Conservation (phyloP, 352 stramenopile species). For the Phytophthora quininea region DNA sequence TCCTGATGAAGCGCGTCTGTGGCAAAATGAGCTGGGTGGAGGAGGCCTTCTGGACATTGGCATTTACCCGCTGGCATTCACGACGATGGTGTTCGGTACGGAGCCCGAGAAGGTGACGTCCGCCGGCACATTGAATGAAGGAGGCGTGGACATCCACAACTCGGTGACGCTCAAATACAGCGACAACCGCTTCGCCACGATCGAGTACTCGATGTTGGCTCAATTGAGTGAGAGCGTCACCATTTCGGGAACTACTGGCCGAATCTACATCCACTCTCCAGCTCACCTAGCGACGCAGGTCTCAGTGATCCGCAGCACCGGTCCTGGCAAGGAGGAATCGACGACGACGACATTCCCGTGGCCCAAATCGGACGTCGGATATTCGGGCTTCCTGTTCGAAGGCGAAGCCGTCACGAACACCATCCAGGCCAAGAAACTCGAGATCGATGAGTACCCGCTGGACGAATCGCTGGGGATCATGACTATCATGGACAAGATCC, state of each 20-base stretch:
- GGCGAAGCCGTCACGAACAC: slow-evolving; percentile 59
- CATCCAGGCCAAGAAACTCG: slow-evolving; percentile 52
- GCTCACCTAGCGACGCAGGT: slow-evolving; percentile 68
- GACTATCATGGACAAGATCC: slow-evolving; percentile 69
- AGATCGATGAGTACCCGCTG: slow-evolving; percentile 55
- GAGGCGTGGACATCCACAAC: slow-evolving; percentile 65
- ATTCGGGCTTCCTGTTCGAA: slow-evolving; percentile 80
- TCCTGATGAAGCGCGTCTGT: slow-evolving; percentile 57
- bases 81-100: slow-evolving; percentile 64
- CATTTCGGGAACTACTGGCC: slow-evolving; percentile 76
- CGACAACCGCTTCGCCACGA: slow-evolving; percentile 55
- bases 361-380: slow-evolving; percentile 26
- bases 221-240: slow-evolving; percentile 71
- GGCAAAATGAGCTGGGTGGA: slow-evolving; percentile 73
- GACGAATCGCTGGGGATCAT: slow-evolving; percentile 65
- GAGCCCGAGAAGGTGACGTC: slow-evolving; percentile 50
- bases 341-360: slow-evolving; percentile 52
- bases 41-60: slow-evolving; percentile 77
- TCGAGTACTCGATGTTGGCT: slow-evolving; percentile 72
- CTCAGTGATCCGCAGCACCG: slow-evolving; percentile 40
- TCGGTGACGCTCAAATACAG: slow-evolving; percentile 68
- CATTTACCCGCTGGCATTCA: slow-evolving; percentile 79
- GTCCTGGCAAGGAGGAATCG: slow-evolving; percentile 34
- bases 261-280: slow-evolving; percentile 65
- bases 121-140: slow-evolving; percentile 28